Conservation (phyloP, 169 alveolate genomes). For the Plasmodium yoelii region DNA sequence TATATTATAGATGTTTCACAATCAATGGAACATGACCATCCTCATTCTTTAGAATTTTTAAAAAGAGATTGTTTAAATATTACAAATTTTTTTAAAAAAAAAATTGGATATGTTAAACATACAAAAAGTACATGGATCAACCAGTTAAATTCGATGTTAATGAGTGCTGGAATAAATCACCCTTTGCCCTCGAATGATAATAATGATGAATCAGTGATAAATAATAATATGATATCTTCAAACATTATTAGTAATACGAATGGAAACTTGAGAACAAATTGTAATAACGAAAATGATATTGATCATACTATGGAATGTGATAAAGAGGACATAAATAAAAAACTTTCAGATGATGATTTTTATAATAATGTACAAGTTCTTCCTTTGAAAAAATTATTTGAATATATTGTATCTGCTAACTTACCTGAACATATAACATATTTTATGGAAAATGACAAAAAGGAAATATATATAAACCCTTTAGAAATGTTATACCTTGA, state of each 20-base stretch:
- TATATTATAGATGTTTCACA: constrained; percentile 98
- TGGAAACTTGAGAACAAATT: not conserved
- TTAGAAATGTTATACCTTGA: constrained; percentile 33
- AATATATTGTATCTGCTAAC: constrained; percentile 45
- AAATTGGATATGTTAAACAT: constrained; percentile 32
- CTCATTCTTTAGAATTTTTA: constrained; percentile 97
- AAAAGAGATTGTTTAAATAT: constrained; percentile 98
- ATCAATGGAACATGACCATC: constrained; percentile 99
- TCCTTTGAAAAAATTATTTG: constrained; percentile 55
- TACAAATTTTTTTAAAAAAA: constrained; percentile 93
- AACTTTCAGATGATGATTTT: not conserved
- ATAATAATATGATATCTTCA: not conserved
- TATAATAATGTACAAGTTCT: constrained; percentile 19
- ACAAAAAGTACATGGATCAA: not conserved
- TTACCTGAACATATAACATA: constrained; percentile 31
- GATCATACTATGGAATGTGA: not conserved
- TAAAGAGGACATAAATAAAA: not conserved
- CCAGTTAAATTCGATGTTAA: not conserved
- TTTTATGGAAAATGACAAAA: constrained; percentile 62
- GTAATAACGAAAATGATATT: not conserved
- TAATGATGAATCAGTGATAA: no score
- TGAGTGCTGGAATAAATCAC: not conserved
- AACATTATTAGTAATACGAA: not conserved
- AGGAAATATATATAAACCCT: constrained; percentile 32
- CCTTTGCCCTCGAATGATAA: not conserved